Conservation (phyloP, 192 early-diverging fungal genomes). For the Diversispora eburnea region DNA sequence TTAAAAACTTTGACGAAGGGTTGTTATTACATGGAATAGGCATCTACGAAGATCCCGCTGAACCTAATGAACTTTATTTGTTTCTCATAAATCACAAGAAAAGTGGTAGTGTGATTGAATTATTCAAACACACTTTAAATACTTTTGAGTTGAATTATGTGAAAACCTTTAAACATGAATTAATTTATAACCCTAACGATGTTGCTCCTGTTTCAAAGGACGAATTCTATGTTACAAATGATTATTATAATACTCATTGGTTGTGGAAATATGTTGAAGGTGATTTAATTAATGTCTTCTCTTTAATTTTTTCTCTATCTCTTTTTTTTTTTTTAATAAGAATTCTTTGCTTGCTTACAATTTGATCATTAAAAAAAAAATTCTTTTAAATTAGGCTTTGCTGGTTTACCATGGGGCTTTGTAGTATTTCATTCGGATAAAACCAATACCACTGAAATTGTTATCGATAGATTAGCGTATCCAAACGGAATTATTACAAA, state of each 20-base stretch:
- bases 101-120: slow-evolving; percentile 49
- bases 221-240: slow-evolving; percentile 61
- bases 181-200: slow-evolving; percentile 56
- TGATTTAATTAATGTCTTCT: neutral
- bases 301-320: neutral
- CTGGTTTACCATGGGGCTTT: neutral
- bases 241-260: slow-evolving; percentile 33
- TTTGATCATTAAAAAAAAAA: neutral
- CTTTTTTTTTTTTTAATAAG: neutral
- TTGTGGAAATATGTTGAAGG: slow-evolving; percentile 42
- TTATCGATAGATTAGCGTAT: neutral
- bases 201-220: slow-evolving; percentile 49
- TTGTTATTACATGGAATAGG: slow-evolving; percentile 53
- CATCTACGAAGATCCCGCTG: slow-evolving; percentile 43
- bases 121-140: slow-evolving; percentile 49
- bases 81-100: slow-evolving; percentile 60
- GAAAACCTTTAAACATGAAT: slow-evolving; percentile 49
- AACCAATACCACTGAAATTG: slow-evolving; percentile 2
- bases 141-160: slow-evolving; percentile 39
- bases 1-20: slow-evolving; percentile 37
- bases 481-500: slow-evolving; percentile 20
- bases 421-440: slow-evolving; percentile 18
- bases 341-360: neutral
- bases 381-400: neutral
- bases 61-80: slow-evolving; percentile 43